Conservation (phyloP, 139 green algal genomes). For the Chlorella sp. region DNA sequence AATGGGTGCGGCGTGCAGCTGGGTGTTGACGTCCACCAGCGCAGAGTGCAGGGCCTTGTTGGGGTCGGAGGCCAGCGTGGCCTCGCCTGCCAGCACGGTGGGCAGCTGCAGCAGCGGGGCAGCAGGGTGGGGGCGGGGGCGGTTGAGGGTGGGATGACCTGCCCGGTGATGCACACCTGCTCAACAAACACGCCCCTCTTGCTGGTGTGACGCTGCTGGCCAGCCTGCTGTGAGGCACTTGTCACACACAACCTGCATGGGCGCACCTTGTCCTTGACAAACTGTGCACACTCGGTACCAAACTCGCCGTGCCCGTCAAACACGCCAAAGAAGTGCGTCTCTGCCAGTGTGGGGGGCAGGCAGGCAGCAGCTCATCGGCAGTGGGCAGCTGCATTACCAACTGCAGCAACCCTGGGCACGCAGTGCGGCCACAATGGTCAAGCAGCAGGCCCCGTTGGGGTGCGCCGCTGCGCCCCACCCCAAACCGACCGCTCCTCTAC, state of each 20-base stretch:
- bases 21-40: slow-evolving; percentile 79
- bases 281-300: slow-evolving; percentile 78
- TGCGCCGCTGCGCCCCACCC: not conserved
- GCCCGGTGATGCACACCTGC: too few relatives aligned
- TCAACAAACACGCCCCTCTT: too few relatives aligned
- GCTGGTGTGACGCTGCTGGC: too few relatives aligned
- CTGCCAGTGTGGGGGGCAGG: not conserved
- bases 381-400: not conserved
- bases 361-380: not conserved
- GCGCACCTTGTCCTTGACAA: slow-evolving; percentile 80
- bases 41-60: slow-evolving; percentile 61
- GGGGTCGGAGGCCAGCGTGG: slow-evolving; percentile 32
- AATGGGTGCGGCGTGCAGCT: slow-evolving; percentile 73
- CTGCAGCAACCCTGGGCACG: not conserved
- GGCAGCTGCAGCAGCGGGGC: not conserved
- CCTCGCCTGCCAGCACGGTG: not conserved
- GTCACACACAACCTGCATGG: too few relatives aligned
- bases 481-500: slow-evolving; percentile 57
- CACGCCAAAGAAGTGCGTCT: slow-evolving; percentile 72
- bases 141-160: too few relatives aligned
- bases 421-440: not conserved
- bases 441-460: not conserved
- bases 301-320: slow-evolving; percentile 91
- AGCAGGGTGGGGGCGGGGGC: too few relatives aligned
- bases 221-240: too few relatives aligned